A percentile compares a stretch with the other conserved stretches of the same genome.
These are phyloP conservation scores for Dothideomycetes sp. DNA, from an alignment of 2,329 filamentous ascomycete species.

Conservation along the genomic window DNA sequence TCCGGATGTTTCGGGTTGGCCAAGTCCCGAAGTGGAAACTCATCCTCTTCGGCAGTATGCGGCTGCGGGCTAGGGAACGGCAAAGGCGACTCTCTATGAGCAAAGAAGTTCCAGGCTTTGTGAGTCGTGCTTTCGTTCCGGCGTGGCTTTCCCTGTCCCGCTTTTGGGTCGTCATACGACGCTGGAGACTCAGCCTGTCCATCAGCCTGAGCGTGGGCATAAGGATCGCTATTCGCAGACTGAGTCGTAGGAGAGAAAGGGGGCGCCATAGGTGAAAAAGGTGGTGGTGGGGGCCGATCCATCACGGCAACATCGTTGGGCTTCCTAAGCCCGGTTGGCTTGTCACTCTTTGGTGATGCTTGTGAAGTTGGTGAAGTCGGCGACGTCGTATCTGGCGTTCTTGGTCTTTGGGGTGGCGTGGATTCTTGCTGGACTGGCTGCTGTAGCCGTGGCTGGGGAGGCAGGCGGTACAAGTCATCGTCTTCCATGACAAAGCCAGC, in stretches of 20 bases:
- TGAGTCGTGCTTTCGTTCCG: no score
- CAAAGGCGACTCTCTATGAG: slow-evolving; percentile 12
- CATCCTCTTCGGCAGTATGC: slow-evolving; percentile 21
- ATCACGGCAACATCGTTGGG: slow-evolving; percentile 3
- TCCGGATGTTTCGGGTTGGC: slow-evolving; percentile 6
- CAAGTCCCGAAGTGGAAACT: slow-evolving; percentile 14
- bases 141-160: no score
- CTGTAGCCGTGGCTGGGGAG: background rate
- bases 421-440: background rate
- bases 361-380: no score
- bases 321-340: slow-evolving; percentile 1
- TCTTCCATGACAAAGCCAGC: slow-evolving; percentile 1
- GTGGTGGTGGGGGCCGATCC: background rate
- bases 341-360: background rate
- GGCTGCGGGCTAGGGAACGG: slow-evolving; percentile 35
- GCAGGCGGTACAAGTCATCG: no score
- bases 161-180: no score
- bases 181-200: background rate
- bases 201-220: background rate
- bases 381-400: no score
- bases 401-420: no score
- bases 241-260: no score
- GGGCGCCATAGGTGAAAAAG: background rate
- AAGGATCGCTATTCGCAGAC: background rate
- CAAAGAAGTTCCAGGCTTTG: background rate